phyloP scores from a whole-genome alignment of 2,329 filamentous ascomycete species.

The Colletotrichum euphorbiae region DNA sequence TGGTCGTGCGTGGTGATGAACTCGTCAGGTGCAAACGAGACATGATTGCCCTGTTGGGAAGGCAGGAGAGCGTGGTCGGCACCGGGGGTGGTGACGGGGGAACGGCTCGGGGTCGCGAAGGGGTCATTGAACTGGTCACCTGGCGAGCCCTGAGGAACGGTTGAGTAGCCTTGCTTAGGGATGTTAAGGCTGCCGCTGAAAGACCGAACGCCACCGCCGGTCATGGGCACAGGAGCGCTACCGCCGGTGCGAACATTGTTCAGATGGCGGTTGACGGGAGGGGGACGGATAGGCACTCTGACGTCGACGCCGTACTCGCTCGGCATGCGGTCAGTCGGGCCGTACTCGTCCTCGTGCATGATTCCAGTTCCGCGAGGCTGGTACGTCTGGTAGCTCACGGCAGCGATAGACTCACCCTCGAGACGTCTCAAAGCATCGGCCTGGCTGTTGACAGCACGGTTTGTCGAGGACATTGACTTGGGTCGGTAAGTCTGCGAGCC shows the following conservation, averaged over 20 bases:
- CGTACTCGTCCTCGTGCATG: constrained; percentile 1
- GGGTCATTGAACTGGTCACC: constrained; percentile 23
- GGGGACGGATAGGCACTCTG: constrained; percentile 15
- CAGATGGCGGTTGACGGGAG: constrained; percentile 33
- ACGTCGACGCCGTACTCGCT: constrained; percentile 24
- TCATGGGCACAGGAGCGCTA: constrained; percentile 1
- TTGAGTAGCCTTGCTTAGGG: constrained; percentile 25
- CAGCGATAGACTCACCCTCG: constrained; percentile 18
- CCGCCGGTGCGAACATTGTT: constrained; percentile 24
- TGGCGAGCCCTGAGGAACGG: constrained; percentile 20
- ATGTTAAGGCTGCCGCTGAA: constrained; percentile 7
- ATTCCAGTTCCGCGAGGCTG: constrained; percentile 18
- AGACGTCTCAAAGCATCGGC: constrained; percentile 34
- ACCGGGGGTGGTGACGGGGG: constrained; percentile 2
- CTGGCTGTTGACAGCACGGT: constrained; percentile 10
- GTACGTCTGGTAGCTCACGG: constrained; percentile 18
- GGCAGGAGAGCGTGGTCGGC: constrained; percentile 6
- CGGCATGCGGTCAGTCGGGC: constrained; percentile 13
- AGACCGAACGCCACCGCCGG: constrained; percentile 22
- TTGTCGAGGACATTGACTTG: constrained; percentile 25
- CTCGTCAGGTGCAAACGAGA: constrained; percentile 23
- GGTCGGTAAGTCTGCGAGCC: constrained; percentile 35
- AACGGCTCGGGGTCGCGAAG: constrained; percentile 29
- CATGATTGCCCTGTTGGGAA: constrained; percentile 21
- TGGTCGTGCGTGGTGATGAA: constrained; percentile 12